A percentile compares a stretch with the other conserved stretches of the same genome.
Evolutionary conservation across 148 eudicot species (phyloP).

Genomic region (Euryodendron excelsum): DNA sequence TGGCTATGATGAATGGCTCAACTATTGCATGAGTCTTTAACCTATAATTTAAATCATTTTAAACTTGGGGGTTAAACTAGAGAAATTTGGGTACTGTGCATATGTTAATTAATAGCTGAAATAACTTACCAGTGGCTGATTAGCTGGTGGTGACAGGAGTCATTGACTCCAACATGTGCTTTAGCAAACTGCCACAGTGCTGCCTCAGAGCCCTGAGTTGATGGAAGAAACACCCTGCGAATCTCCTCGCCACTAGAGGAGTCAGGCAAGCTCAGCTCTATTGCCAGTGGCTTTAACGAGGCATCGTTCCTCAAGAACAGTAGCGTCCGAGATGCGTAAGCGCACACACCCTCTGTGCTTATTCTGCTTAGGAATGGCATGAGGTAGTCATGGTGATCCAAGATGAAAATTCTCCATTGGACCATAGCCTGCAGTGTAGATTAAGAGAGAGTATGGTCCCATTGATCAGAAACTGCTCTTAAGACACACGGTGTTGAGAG

Average conservation of each 20-base stretch:
- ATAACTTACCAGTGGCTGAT: constrained; percentile 18
- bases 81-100: too few relatives aligned
- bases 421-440: constrained; percentile 28
- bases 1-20: constrained; percentile 41
- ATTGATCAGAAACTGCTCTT: background rate
- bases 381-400: constrained; percentile 36
- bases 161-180: constrained; percentile 22
- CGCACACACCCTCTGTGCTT: constrained; percentile 15
- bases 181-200: constrained; percentile 21
- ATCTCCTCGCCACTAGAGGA: background rate
- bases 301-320: constrained; percentile 31
- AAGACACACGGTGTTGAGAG: background rate
- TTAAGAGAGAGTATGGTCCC: background rate
- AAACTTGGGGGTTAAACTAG: too few relatives aligned
- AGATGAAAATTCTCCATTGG: constrained; percentile 26
- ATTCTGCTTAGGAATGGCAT: constrained; percentile 37
- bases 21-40: constrained; percentile 34
- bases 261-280: constrained; percentile 35
- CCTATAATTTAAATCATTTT: too few relatives aligned
- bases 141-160: constrained; percentile 22
- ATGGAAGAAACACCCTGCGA: constrained; percentile 5
- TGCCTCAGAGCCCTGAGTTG: constrained; percentile 2
- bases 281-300: constrained; percentile 40
- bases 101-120: background rate
- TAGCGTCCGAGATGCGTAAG: constrained; percentile 40